Conservation (phyloP, 2,329 filamentous ascomycete species). For the Colletotrichum zoysiae region DNA sequence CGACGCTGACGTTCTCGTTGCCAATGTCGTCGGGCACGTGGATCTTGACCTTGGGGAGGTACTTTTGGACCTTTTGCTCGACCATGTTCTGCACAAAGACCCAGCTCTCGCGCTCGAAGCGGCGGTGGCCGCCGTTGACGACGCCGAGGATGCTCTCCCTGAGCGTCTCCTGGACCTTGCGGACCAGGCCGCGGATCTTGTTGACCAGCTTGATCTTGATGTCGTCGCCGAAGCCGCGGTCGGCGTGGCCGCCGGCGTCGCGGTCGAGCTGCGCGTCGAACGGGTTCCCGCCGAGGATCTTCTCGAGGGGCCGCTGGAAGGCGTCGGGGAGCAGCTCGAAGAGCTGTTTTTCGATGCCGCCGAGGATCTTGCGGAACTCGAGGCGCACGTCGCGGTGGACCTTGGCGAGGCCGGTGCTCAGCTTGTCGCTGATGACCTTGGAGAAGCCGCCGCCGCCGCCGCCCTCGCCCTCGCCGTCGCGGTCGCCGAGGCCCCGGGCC, state of each 20-base stretch:
- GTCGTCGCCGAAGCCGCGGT: constrained; percentile 58
- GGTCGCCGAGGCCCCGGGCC: constrained; percentile 49
- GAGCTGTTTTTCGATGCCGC: constrained; percentile 59
- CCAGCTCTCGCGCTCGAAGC: constrained; percentile 61
- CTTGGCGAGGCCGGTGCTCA: constrained; percentile 58
- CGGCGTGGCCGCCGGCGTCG: constrained; percentile 47
- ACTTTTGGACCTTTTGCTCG: constrained; percentile 60
- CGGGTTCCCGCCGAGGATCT: constrained; percentile 61
- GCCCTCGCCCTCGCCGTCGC: constrained; percentile 45
- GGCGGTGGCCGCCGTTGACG: constrained; percentile 61
- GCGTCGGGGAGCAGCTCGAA: constrained; percentile 59
- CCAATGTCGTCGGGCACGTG: constrained; percentile 61
- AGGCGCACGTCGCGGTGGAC: constrained; percentile 60
- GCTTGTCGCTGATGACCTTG: constrained; percentile 60
- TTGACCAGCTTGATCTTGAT: constrained; percentile 58
- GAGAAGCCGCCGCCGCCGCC: constrained; percentile 56
- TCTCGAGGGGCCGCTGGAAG: constrained; percentile 59
- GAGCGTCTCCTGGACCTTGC: constrained; percentile 60
- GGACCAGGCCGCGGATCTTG: constrained; percentile 59
- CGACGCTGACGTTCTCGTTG: constrained; percentile 60
- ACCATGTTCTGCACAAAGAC: constrained; percentile 60
- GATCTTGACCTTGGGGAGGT: constrained; percentile 60
- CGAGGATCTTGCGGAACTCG: constrained; percentile 60
- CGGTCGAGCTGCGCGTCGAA: constrained; percentile 59
- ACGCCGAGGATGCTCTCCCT: constrained; percentile 58